Evolutionary conservation across 495 filamentous ascomycete genomes (phyloP), one percentile per base, ranked within the genome.

Genomic region (Podospora didyma): DNA sequence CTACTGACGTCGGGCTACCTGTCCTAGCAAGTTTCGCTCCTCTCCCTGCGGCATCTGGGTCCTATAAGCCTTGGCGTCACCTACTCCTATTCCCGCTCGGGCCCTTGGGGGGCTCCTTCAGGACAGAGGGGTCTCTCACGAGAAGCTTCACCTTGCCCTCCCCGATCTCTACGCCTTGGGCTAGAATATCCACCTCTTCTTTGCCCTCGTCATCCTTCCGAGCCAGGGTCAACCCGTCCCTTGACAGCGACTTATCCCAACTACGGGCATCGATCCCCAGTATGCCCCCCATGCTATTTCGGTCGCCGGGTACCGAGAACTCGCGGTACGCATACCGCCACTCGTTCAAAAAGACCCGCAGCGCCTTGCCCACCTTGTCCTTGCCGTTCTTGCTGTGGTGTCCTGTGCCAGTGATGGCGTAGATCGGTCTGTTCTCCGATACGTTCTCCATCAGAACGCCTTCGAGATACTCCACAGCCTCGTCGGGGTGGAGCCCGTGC

Each of bases 351-450:
- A 95, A 99, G 44, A 77, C 80, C 51, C 93, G 86, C 59, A 99
- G 83, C 7, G 92, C 90, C 75, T 96, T 97, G 58, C 93, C 93
- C 26, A 99, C 88, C 72, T 99, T 99, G 69, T 99, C 95, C 71
- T 97, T 97, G 60, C 94, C 94, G 65, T 96, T 94, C 77, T 97
- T 97, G 61, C 90, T 96, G 68, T 97, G 95, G 64, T 99, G 95
- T 10, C 93, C 93, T 7, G 94, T 97, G 55, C 94, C 94, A 3
- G 91, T 96, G 64, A 97, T 97, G 46, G 91, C 92, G 63, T 97
- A 99, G 26, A 97, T 81, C 2, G 92, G 87, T n/a, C 81, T 79
- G 45, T 74, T 76, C 49, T 88, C 86, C 48, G 83, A 79, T 57
- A 81, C 79, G 58, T 97, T 91, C 66, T 94, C 89, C 31, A 90